Conservation (phyloP, 768 basidiomycete species). For the Amanita rubescens region DNA sequence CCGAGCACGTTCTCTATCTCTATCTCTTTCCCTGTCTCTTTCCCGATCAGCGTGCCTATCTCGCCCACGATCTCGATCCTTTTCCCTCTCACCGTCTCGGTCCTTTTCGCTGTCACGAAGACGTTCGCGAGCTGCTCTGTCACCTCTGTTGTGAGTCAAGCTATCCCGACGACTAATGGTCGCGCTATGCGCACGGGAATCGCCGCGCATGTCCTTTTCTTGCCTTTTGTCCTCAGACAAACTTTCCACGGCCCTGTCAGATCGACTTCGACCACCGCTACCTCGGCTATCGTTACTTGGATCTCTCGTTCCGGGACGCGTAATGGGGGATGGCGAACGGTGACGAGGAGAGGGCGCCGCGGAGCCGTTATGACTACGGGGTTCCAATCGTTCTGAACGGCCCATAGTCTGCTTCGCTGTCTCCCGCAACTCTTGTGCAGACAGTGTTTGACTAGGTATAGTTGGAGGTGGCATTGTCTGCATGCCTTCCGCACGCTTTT, state of each 20-base stretch:
- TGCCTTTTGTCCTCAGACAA: conserved; percentile 44
- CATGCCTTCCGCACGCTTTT: conserved; percentile 31
- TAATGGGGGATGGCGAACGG: conserved; percentile 60
- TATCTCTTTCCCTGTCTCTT: conserved; percentile 36
- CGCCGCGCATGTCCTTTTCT: conserved; percentile 46
- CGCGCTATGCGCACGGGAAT: conserved; percentile 34
- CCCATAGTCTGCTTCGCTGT: conserved; percentile 64
- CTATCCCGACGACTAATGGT: conserved; percentile 39
- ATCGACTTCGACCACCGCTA: conserved; percentile 56
- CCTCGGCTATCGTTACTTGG: conserved; percentile 65
- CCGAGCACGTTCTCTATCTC: conserved; percentile 46
- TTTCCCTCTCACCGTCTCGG: conserved; percentile 32
- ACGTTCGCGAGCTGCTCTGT: conserved; percentile 40
- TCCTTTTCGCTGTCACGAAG: conserved; percentile 34
- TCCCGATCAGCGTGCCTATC: conserved; percentile 42
- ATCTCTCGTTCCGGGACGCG: conserved; percentile 61
- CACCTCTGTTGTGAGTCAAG: conserved; percentile 44
- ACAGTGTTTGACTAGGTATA: conserved; percentile 69
- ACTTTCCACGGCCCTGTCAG: conserved; percentile 42
- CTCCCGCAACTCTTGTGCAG: conserved; percentile 74
- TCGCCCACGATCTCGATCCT: conserved; percentile 38
- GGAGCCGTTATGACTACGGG: conserved; percentile 43
- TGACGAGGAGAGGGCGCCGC: conserved; percentile 51
- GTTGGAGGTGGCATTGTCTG: conserved; percentile 71
- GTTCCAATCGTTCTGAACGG: conserved; percentile 35